These are phyloP conservation scores for Postia placenta DNA, from an alignment of 768 basidiomycete species.

Conservation along the genomic window DNA sequence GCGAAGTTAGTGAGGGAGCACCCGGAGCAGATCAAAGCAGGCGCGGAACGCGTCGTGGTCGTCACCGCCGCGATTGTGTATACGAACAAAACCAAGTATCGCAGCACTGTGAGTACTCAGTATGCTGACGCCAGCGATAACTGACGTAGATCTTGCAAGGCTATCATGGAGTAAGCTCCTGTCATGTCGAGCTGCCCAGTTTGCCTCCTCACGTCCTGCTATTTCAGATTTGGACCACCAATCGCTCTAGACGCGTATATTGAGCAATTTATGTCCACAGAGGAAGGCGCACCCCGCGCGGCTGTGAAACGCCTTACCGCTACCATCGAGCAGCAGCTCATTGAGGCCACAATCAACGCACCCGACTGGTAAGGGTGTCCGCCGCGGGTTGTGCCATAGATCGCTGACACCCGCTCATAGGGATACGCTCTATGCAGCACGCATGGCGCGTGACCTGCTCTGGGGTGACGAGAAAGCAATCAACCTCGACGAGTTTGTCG, in stretches of 20 bases:
- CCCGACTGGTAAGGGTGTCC: slow-evolving; percentile 76
- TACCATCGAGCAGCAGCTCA: slow-evolving; percentile 61
- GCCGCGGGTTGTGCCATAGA: neutral
- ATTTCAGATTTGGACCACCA: slow-evolving; percentile 72
- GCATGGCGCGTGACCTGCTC: slow-evolving; percentile 90
- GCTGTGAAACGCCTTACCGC: slow-evolving; percentile 87
- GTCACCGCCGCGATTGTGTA: slow-evolving; percentile 89
- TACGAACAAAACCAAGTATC: slow-evolving; percentile 93
- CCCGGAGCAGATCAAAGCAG: slow-evolving; percentile 31
- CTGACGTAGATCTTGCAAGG: slow-evolving; percentile 32
- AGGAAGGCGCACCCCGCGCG: slow-evolving; percentile 61
- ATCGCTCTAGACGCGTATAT: slow-evolving; percentile 71
- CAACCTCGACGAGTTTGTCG: slow-evolving; percentile 74
- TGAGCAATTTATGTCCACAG: slow-evolving; percentile 66
- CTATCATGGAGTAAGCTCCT: slow-evolving; percentile 59
- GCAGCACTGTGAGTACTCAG: slow-evolving; percentile 64
- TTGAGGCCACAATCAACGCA: slow-evolving; percentile 81
- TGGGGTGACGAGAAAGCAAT: slow-evolving; percentile 81
- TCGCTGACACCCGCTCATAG: slow-evolving; percentile 31
- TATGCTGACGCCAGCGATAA: neutral
- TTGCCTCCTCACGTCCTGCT: neutral
- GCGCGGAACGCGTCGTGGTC: slow-evolving; percentile 50
- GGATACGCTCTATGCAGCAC: slow-evolving; percentile 85
- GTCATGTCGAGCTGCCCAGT: neutral
- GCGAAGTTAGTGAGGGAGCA: slow-evolving; percentile 67